A percentile compares a stretch with the other conserved stretches of the same genome.
phyloP scores from a whole-genome alignment of 306 rosid genomes.

The Prunus salicina region DNA sequence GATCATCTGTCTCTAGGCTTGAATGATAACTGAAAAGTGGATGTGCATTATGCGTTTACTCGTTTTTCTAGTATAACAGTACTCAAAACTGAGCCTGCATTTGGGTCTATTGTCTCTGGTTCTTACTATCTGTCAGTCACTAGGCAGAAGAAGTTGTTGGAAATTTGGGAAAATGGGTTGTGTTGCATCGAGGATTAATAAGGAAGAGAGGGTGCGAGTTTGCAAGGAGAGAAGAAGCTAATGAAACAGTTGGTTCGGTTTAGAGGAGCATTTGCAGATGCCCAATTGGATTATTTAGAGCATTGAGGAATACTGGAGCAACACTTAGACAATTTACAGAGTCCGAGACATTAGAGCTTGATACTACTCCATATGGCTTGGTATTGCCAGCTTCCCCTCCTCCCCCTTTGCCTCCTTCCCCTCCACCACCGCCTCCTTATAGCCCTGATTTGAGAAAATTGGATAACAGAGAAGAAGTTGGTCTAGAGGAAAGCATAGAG shows the following conservation, averaged over 20 bases:
- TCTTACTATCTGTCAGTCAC: background rate
- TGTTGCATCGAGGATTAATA: slow-evolving; percentile 60
- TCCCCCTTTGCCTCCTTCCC: slow-evolving; percentile 47
- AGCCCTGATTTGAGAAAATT: slow-evolving; percentile 45
- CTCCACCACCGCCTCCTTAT: slow-evolving; percentile 62
- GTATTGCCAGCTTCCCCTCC: slow-evolving; percentile 56
- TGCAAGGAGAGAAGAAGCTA: slow-evolving; percentile 75
- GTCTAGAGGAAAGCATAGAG: slow-evolving; percentile 39
- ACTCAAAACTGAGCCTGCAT: background rate
- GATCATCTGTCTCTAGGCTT: background rate
- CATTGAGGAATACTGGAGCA: slow-evolving; percentile 72
- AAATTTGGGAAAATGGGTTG: slow-evolving; percentile 62
- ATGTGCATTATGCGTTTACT: background rate
- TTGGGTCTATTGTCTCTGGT: background rate
- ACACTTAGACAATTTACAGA: slow-evolving; percentile 89
- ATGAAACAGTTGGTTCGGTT: slow-evolving; percentile 62
- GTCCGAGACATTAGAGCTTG: slow-evolving; percentile 71
- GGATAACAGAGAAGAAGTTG: slow-evolving; percentile 27
- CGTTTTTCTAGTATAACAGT: too few relatives aligned
- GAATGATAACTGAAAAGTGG: background rate
- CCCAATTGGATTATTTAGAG: slow-evolving; percentile 63
- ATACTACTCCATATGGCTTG: slow-evolving; percentile 37
- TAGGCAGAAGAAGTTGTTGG: background rate
- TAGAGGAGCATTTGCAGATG: slow-evolving; percentile 76
- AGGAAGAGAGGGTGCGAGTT: slow-evolving; percentile 59